Evolutionary conservation across 495 filamentous ascomycete genomes (phyloP).

Genomic region (Penicillium verhagenii): DNA sequence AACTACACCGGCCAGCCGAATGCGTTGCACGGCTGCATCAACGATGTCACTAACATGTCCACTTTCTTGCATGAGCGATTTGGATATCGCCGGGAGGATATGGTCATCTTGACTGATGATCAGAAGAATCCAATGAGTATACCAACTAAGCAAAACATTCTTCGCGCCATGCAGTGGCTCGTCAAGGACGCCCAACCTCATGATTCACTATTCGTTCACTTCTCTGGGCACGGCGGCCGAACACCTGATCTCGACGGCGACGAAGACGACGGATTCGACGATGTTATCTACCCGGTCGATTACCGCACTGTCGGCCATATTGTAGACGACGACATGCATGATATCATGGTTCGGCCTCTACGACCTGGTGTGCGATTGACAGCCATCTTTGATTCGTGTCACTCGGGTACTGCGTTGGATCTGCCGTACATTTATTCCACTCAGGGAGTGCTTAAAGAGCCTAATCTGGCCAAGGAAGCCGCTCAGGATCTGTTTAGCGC

Average conservation of each 20-base stretch:
- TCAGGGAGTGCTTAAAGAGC: conserved; percentile 92
- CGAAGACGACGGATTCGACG: conserved; percentile 93
- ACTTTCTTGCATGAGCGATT: conserved; percentile 80
- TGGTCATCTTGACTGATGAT: conserved; percentile 97
- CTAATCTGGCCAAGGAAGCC: conserved; percentile 95
- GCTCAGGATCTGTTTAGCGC: conserved; percentile 87
- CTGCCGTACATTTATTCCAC: conserved; percentile 97
- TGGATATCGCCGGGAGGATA: conserved; percentile 91
- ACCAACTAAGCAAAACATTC: conserved; percentile 90
- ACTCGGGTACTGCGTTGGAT: conserved; percentile 93
- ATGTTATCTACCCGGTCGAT: conserved; percentile 96
- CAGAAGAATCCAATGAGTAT: conserved; percentile 93
- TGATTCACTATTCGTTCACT: conserved; percentile 96
- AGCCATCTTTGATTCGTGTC: conserved; percentile 97
- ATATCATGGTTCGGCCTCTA: conserved; percentile 89
- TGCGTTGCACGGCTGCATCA: conserved; percentile 89
- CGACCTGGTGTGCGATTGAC: conserved; percentile 84
- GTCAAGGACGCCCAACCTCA: conserved; percentile 94
- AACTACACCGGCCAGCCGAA: conserved; percentile 94
- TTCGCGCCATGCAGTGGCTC: conserved; percentile 97
- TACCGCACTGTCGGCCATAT: conserved; percentile 88
- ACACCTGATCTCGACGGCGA: conserved; percentile 95
- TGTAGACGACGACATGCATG: conserved; percentile 97
- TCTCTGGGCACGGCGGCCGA: conserved; percentile 94
- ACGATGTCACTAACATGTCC: conserved; percentile 98